Base-by-base conservation (phyloP, 78 protist genomes). In the Isochrysis galbana region DNA sequence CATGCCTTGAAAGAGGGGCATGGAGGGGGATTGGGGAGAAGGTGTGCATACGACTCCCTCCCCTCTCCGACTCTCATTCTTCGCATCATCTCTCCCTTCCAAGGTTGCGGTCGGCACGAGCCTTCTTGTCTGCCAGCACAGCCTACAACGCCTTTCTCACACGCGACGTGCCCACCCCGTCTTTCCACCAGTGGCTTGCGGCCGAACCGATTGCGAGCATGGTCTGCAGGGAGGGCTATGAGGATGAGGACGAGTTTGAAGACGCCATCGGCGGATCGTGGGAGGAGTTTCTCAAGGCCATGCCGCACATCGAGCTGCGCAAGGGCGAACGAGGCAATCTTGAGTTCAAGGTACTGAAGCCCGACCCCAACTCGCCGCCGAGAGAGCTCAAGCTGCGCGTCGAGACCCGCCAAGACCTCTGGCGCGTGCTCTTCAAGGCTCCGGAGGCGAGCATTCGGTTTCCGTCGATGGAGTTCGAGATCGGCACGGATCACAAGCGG, bases 241-340 rank as follows among this genome's bases (percentile, higher is more conserved):
- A 77, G 46, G 86, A 77, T 46, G 5, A 36, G 39, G 86, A 77
- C 86, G 86, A 77, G 86, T 41, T 77, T n/a, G 86, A 77, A 11
- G 86, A 77, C 47, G 86, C 86, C 11, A 0, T 38, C 4, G 45
- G 45, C 19, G 86, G 86, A 4, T 7, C 25, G 39, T 77, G 23
- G 23, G 48, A 36, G 48, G 86, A 38, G 29, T 77, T 77, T 23
- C 23, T 77, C 29, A 17, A 46, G 48, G 47, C 47, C 19, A 32
- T 77, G 25, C 86, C 86, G 32, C 86, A 77, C 47, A 14, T 0
- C 11, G 86, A 77, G 86, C 7, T 70, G n/a, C 36, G 80, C 32
- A 5, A 23, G n/a, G 17, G 36, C 41, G 80, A 14, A 3, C 80
- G 41, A 17, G 80, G 17, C 80, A 17, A 34, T 3, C 42, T 22